phyloP scores from a whole-genome alignment of 2,329 filamentous ascomycete species.

The Xenoacremonium recifei region DNA sequence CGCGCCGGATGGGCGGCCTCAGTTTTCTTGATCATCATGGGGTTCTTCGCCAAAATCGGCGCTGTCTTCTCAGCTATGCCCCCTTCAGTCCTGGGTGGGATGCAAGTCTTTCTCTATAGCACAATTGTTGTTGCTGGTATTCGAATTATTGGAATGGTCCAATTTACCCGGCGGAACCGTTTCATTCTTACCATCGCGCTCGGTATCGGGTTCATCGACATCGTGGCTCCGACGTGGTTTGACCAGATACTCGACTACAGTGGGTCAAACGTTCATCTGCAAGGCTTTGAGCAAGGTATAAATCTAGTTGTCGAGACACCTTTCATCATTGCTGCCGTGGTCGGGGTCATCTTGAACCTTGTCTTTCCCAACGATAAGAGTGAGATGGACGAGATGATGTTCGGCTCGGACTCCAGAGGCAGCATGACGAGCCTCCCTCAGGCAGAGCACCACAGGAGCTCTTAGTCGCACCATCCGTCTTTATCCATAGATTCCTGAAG shows the following conservation, averaged over 20 bases:
- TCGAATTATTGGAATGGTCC: conserved; percentile 4
- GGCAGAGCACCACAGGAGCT: not conserved
- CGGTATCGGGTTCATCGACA: conserved; percentile 9
- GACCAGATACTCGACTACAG: conserved; percentile 3
- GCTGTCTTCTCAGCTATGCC: conserved; percentile 8
- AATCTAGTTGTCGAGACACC: conserved; percentile 8
- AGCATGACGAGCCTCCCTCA: not conserved
- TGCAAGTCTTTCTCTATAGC: conserved; percentile 11
- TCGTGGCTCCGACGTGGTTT: conserved; percentile 8
- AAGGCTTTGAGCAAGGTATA: conserved; percentile 6
- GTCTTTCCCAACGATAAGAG: conserved; percentile 6
- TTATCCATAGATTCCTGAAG: not conserved
- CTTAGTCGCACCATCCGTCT: not conserved
- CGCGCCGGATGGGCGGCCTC: conserved; percentile 9
- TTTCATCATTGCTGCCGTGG: conserved; percentile 7
- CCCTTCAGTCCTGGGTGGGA: conserved; percentile 9
- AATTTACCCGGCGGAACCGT: conserved; percentile 7
- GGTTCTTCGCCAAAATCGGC: conserved; percentile 7
- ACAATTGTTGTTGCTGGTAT: conserved; percentile 9
- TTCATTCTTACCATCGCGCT: conserved; percentile 8
- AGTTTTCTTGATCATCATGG: conserved; percentile 8
- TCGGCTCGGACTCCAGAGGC: not conserved
- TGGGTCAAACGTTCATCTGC: conserved; percentile 4
- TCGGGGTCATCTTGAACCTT: conserved; percentile 8
- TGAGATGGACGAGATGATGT: conserved; percentile 1